Evolutionary conservation across 192 early-diverging fungal species (phyloP), one percentile per base, ranked within the genome.

Genomic region (Linnemannia elongata): DNA sequence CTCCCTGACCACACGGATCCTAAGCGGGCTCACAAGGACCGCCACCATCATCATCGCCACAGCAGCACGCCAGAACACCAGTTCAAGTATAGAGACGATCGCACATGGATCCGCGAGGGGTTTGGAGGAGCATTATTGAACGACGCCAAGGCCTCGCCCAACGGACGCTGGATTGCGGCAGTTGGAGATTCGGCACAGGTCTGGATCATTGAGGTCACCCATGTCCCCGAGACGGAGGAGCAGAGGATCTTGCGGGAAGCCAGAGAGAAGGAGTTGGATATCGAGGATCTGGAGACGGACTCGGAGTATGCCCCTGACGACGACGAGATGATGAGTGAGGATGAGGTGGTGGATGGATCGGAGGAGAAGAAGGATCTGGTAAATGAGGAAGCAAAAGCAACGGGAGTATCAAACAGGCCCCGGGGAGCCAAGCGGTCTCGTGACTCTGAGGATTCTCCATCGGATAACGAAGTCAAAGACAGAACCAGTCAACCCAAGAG

Each of bases 141-240:
- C 60, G 90, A 92, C 60, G 90, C 90, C 74, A 82, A 77, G 54
- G 88, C 84, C 45, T 90, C 88, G n/a, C 91, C 91, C 2, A 81
- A 90, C 41, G 91, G 91, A n/a, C 80, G 80, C 9, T 78, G 80
- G 55, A 85, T 92, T 39, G 90, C 88, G 6, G 88, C 87, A 39
- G 91, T 92, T 3, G 90, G 90, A 33, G 91, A 92, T 68, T 77
- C 81, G 54, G 47, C 79, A 18, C 77, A 68, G 49, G 70, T 91
- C 4, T 90, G 82, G 74, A 71, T 81, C 20, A 75, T 89, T 22
- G 74, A 88, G 49, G 76, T 91, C 9, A 69, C 49, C 18, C 85
- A 87, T 66, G 72, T 69, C 1, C 72, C 76, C 38, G 85, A 87
- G 42, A 81, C 85, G 33, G 80, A 78, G 18, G 66, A 81, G 41